phyloP scores from a whole-genome alignment of 2,329 filamentous ascomycete genomes.

The Fusarium penzigii region DNA sequence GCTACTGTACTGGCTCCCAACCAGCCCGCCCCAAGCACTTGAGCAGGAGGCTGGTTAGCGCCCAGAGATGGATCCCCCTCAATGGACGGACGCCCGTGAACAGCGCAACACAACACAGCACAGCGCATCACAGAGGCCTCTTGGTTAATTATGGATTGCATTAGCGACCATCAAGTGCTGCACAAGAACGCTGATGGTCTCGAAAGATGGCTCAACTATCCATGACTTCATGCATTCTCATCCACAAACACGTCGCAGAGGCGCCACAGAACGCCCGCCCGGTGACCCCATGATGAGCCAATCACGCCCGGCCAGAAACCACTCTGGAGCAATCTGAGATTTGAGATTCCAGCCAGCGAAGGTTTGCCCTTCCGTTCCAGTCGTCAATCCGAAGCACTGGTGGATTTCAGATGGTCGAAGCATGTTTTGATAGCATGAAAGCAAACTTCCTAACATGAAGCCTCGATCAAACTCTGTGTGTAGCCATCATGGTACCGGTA shows the following conservation, averaged over 20 bases:
- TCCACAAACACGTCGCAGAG: conserved; percentile 30
- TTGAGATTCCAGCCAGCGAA: conserved; percentile 21
- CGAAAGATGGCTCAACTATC: conserved; percentile 19
- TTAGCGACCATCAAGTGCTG: conserved; percentile 2
- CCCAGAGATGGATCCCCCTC: background rate
- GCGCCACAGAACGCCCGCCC: conserved; percentile 21
- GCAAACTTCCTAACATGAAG: conserved; percentile 1
- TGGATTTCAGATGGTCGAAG: conserved; percentile 4
- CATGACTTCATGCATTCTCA: conserved; percentile 40
- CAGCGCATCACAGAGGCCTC: background rate
- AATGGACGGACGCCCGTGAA: background rate
- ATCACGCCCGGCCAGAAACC: conserved; percentile 9
- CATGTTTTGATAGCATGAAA: conserved; percentile 6
- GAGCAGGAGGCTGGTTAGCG: conserved; percentile 2
- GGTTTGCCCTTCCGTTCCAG: conserved; percentile 31
- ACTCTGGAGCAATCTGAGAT: conserved; percentile 8
- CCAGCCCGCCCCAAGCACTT: background rate
- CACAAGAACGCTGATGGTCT: conserved; percentile 16
- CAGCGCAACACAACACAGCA: background rate
- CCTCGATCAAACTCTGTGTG: conserved; percentile 7
- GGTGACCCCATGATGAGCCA: conserved; percentile 14
- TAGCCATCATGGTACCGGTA: background rate
- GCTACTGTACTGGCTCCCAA: conserved; percentile 8
- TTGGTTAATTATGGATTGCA: background rate
- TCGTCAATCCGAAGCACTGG: conserved; percentile 13